A percentile compares a stretch with the other conserved stretches of the same genome.
These are phyloP conservation scores for Ophiocordyceps camponoti-saundersi DNA, from an alignment of 2,329 filamentous ascomycete genomes.

Conservation along the genomic window DNA sequence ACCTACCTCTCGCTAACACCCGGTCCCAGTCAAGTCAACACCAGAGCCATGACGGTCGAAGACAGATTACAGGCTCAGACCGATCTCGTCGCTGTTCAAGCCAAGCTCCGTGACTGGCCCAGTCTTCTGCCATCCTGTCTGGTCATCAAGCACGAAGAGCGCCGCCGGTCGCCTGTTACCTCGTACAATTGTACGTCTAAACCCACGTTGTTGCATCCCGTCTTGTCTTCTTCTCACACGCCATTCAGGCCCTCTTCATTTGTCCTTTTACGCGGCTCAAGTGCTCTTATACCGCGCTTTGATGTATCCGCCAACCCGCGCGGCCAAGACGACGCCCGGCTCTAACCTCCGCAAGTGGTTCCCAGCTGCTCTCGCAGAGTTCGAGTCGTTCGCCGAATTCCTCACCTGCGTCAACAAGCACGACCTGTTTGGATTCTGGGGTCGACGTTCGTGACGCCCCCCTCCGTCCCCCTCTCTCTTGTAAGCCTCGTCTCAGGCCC, in stretches of 20 bases:
- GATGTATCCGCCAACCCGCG: constrained; percentile 26
- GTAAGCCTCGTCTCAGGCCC: neutral
- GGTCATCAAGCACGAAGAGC: constrained; percentile 7
- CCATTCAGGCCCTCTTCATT: constrained; percentile 17
- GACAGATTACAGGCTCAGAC: constrained; percentile 5
- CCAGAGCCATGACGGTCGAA: constrained; percentile 3
- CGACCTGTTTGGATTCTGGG: constrained; percentile 25
- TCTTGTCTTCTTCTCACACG: too few relatives aligned
- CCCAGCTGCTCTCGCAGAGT: constrained; percentile 15
- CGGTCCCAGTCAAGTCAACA: constrained; percentile 10
- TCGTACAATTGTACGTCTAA: constrained; percentile 9
- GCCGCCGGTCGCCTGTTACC: constrained; percentile 2
- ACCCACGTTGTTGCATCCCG: neutral
- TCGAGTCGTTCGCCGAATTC: constrained; percentile 19
- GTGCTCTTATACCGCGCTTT: constrained; percentile 24
- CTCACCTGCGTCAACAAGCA: constrained; percentile 17
- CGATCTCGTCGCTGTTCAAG: constrained; percentile 10
- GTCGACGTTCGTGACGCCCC: constrained; percentile 18
- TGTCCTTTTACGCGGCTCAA: constrained; percentile 23
- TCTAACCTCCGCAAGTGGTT: constrained; percentile 20
- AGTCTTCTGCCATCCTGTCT: constrained; percentile 18
- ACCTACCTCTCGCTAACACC: neutral
- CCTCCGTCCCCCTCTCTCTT: neutral
- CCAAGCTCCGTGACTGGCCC: constrained; percentile 17
- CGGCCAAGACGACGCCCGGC: constrained; percentile 17